Base-by-base conservation (phyloP, 306 rosid species). In the Cucurbita maxima region DNA sequence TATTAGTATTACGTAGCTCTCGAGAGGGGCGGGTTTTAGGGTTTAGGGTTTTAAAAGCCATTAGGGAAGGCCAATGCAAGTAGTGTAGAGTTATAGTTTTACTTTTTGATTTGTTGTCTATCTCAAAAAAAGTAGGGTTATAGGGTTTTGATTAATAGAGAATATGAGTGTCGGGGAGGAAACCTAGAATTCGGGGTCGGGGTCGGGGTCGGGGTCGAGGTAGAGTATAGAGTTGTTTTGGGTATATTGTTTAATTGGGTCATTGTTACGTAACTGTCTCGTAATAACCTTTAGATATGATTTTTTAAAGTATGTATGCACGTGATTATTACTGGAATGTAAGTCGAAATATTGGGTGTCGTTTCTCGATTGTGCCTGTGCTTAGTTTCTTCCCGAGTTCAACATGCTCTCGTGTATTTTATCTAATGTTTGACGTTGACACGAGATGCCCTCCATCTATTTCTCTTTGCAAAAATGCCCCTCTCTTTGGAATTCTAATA, bases 41-140 rank as follows among this genome's bases (percentile, higher is more conserved):
- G 73, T 68, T 68, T 47, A 47, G 73, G 73, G 73, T 67, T 67
- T 67, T 47, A 67, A 44, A 47, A 67, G 40, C 40, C 40, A 67
- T 20, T 47, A 66, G 55, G 73, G 3, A 67, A 47, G 0, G 71
- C n/a, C 18, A 67, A 45, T 19, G 71, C n/a, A 64, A 43, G 71
- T 18, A 1, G n/a, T 10, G 53, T 64, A 64, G 71, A 41, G 36
- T 16, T n/a, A 37, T 41, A 4, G 52, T 6, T 63, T 62, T 38
- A 16, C 15, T 18, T 63, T 63, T 40, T 8, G 25, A 11, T 41
- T 40, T 40, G 14, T 63, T 63, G 71, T 40, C 16, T 63, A 34
- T 40, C 71, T 63, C 18, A 63, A 63, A 7, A 7, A 10, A 40
- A 18, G 51, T 40, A 62, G 51, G 71, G 30, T 40, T 40, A 1